Evolutionary conservation across 2,329 filamentous ascomycete genomes (phyloP).

Genomic region (Sporothrix variecibatus): DNA sequence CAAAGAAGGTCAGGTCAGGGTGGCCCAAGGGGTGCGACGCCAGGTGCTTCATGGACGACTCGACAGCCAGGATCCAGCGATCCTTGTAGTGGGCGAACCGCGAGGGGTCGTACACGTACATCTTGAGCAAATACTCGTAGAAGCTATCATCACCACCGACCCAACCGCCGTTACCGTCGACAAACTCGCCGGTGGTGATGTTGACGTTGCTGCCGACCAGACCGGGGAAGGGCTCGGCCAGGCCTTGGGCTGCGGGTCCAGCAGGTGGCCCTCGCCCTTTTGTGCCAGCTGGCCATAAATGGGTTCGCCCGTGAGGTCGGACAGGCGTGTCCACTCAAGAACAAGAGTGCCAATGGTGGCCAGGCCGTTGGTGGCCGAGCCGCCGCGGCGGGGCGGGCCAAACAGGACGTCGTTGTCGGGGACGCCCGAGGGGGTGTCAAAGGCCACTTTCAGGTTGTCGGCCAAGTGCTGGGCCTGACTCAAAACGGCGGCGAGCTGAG

Average conservation of each 20-base stretch:
- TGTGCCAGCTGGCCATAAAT: slow-evolving; percentile 68
- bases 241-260: slow-evolving; percentile 60
- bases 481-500: slow-evolving; percentile 61
- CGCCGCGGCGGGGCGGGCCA: slow-evolving; percentile 51
- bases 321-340: slow-evolving; percentile 80
- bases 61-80: slow-evolving; percentile 72
- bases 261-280: slow-evolving; percentile 68
- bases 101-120: slow-evolving; percentile 75
- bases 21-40: slow-evolving; percentile 66
- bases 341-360: slow-evolving; percentile 77
- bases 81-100: slow-evolving; percentile 68
- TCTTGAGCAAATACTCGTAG: slow-evolving; percentile 91
- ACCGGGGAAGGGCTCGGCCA: slow-evolving; percentile 73
- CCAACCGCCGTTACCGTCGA: slow-evolving; percentile 72
- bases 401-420: slow-evolving; percentile 71
- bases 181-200: slow-evolving; percentile 65
- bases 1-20: slow-evolving; percentile 72
- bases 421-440: slow-evolving; percentile 73
- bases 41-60: slow-evolving; percentile 73
- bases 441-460: slow-evolving; percentile 73
- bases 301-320: slow-evolving; percentile 69
- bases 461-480: slow-evolving; percentile 68
- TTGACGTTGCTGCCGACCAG: slow-evolving; percentile 70
- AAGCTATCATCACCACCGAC: slow-evolving; percentile 75
- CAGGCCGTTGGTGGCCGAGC: slow-evolving; percentile 64